These are phyloP conservation scores for Chalaropsis ovoidea DNA, from an alignment of 2,329 filamentous ascomycete genomes.

Conservation along the genomic window DNA sequence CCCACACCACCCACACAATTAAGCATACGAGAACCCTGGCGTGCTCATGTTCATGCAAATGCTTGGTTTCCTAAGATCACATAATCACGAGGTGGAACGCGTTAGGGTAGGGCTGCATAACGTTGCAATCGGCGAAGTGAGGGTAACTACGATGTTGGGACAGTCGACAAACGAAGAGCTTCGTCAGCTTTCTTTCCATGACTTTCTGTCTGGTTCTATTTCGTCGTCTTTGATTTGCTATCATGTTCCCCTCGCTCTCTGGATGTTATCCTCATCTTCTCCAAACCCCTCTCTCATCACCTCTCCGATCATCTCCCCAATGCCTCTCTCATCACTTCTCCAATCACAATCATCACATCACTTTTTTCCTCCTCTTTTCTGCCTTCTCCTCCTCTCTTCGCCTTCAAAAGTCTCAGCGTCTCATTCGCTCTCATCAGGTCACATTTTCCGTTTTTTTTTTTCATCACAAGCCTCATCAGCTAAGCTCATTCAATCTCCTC, in stretches of 20 bases:
- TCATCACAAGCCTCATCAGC: constrained; percentile 4
- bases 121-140: not conserved
- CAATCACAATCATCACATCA: not conserved
- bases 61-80: not conserved
- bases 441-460: not conserved
- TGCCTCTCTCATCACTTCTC: not conserved
- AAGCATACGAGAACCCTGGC: not conserved
- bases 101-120: not conserved
- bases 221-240: not conserved
- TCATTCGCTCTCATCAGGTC: not conserved
- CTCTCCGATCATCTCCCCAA: no score
- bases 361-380: not conserved
- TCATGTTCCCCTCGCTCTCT: not conserved
- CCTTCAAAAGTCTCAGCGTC: not conserved
- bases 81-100: not conserved
- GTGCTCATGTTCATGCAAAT: not conserved
- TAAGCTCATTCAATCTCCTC: not conserved
- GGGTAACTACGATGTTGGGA: not conserved
- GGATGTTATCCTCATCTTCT: no score
- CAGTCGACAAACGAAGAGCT: not conserved
- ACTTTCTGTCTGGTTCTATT: not conserved
- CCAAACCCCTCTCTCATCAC: no score
- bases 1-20: not conserved
- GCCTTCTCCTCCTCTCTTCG: not conserved
- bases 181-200: not conserved